Percentiles rank a stretch among this genome's conserved stretches.
Evolutionary conservation across 306 rosid species (phyloP).

Genomic region (Nissolia schottii): DNA sequence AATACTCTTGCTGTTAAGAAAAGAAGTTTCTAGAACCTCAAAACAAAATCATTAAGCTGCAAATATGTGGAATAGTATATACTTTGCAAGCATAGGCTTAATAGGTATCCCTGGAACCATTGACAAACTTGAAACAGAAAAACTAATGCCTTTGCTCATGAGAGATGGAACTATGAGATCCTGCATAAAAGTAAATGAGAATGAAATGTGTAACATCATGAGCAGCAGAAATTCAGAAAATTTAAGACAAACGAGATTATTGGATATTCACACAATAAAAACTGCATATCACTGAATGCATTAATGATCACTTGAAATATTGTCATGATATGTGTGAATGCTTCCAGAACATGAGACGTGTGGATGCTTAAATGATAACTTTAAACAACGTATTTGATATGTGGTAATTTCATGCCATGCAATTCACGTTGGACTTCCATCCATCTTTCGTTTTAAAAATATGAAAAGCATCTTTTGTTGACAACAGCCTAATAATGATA

Average conservation of each 20-base stretch:
- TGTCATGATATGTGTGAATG: background rate
- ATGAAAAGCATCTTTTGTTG: background rate
- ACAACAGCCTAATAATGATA: background rate
- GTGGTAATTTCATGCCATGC: background rate
- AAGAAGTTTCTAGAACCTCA: background rate
- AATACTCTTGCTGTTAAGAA: background rate
- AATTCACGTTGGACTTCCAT: background rate
- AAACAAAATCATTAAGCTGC: slow-evolving; percentile 12
- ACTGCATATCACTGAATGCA: background rate
- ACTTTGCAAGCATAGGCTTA: slow-evolving; percentile 98
- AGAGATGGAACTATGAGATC: slow-evolving; percentile 78
- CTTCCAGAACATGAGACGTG: background rate
- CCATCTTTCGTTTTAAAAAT: background rate
- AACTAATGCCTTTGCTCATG: slow-evolving; percentile 67
- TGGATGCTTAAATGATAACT: no score
- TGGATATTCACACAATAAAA: background rate
- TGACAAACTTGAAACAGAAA: slow-evolving; percentile 73
- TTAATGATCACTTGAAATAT: background rate
- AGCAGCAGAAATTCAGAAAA: slow-evolving; percentile 12
- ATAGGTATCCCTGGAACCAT: slow-evolving; percentile 94
- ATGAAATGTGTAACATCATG: slow-evolving; percentile 5
- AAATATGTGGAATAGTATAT: slow-evolving; percentile 22
- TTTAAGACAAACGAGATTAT: background rate
- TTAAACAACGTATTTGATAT: background rate
- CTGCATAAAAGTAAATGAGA: slow-evolving; percentile 45